phyloP scores from a whole-genome alignment of 2,329 filamentous ascomycete species.

The Aspergillus eucalypticola region DNA sequence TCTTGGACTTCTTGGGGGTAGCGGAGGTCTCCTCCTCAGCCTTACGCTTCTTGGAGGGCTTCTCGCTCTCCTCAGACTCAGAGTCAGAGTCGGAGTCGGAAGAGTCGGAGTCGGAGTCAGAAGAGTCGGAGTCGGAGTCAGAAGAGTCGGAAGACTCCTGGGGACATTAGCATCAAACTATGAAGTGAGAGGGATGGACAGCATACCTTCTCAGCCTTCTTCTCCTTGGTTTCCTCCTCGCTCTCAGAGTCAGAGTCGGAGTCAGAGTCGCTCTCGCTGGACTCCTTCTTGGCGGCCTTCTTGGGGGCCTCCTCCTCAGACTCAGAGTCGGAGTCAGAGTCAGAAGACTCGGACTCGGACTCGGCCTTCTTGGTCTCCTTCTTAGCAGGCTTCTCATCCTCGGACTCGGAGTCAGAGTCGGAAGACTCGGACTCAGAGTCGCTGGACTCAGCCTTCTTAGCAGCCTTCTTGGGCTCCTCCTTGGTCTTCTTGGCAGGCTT shows the following conservation, averaged over 20 bases:
- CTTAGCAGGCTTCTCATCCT: conserved; percentile 41
- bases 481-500: conserved; percentile 35
- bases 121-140: conserved; percentile 19
- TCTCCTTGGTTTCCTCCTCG: conserved; percentile 25
- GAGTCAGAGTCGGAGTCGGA: conserved; percentile 31
- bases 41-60: conserved; percentile 51
- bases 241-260: conserved; percentile 22
- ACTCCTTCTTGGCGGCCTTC: conserved; percentile 30
- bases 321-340: conserved; percentile 21
- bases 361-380: conserved; percentile 37
- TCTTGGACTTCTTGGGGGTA: conserved; percentile 65
- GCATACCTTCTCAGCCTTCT: conserved; percentile 33
- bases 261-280: conserved; percentile 38
- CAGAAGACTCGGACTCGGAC: conserved; percentile 34
- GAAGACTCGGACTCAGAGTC: conserved; percentile 34
- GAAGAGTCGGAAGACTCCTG: conserved; percentile 19
- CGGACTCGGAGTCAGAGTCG: conserved; percentile 29
- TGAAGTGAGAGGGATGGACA: not conserved
- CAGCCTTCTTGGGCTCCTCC: conserved; percentile 27
- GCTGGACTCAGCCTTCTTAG: conserved; percentile 30
- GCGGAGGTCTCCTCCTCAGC: conserved; percentile 47
- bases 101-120: conserved; percentile 19
- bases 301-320: conserved; percentile 25
- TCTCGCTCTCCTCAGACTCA: conserved; percentile 37
- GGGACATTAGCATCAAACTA: conserved; percentile 4